phyloP scores from a whole-genome alignment of 306 rosid species.

The Biancaea sappan region DNA sequence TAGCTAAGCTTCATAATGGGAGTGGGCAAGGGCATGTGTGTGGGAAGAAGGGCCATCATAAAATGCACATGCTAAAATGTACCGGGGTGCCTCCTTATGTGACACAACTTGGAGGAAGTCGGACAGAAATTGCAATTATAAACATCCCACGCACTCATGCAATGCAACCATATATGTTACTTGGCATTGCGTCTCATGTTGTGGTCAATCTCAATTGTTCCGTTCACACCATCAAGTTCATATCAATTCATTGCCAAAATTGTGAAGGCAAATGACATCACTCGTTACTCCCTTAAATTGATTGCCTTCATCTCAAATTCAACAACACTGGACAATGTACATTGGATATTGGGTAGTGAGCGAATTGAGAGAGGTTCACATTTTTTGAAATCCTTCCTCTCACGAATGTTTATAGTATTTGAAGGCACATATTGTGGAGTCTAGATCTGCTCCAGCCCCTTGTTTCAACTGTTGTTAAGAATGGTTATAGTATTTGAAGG shows the following conservation, averaged over 20 bases:
- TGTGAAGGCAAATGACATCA: neutral
- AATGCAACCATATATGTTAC: constrained; percentile 16
- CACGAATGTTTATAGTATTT: constrained; percentile 45
- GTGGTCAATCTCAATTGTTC: neutral
- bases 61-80: neutral
- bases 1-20: neutral
- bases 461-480: no score
- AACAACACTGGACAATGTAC: neutral
- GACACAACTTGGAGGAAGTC: constrained; percentile 1
- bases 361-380: neutral
- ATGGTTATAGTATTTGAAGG: no score
- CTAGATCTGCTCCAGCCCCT: no score
- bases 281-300: no score
- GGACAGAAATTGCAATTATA: neutral
- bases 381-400: neutral
- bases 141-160: neutral
- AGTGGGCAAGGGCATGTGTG: neutral
- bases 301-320: neutral
- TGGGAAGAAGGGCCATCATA: neutral
- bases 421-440: constrained; percentile 69
- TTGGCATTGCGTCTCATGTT: neutral
- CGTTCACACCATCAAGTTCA: neutral
- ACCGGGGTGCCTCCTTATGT: neutral
- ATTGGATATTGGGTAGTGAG: neutral
- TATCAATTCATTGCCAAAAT: neutral